phyloP scores from a whole-genome alignment of 2,329 filamentous ascomycete species.

The Trichoderma sp. region DNA sequence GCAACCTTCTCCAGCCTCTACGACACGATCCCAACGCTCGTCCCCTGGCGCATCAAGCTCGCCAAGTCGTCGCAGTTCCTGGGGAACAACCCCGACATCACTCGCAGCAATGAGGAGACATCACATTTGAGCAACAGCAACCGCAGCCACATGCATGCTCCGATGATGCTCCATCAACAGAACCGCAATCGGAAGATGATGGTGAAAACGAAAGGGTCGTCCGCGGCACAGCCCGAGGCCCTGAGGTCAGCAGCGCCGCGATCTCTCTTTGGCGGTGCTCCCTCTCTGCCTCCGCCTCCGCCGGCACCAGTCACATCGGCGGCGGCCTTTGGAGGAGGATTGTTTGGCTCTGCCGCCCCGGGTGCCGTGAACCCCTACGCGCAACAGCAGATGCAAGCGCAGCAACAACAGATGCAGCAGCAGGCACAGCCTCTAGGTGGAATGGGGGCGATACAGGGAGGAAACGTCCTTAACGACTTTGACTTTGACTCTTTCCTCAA shows the following conservation, averaged over 20 bases:
- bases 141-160: background rate
- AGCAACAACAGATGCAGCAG: background rate
- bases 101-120: conserved; percentile 41
- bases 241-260: background rate
- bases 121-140: background rate
- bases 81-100: conserved; percentile 29
- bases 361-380: background rate
- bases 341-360: background rate
- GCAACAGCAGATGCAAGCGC: background rate
- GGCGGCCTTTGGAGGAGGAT: too few species aligned
- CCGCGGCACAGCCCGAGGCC: background rate
- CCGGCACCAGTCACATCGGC: background rate
- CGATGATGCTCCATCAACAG: background rate
- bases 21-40: conserved; percentile 53
- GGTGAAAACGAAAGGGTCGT: background rate
- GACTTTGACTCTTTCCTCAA: background rate
- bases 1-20: conserved; percentile 56
- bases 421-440: background rate
- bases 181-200: background rate
- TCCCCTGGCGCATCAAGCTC: conserved; percentile 57
- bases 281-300: background rate
- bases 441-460: background rate
- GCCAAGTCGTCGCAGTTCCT: conserved; percentile 22
- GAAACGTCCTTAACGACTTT: background rate
- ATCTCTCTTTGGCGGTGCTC: background rate